Base-by-base conservation (phyloP, 768 basidiomycete species). In the Naganishia onofrii region DNA sequence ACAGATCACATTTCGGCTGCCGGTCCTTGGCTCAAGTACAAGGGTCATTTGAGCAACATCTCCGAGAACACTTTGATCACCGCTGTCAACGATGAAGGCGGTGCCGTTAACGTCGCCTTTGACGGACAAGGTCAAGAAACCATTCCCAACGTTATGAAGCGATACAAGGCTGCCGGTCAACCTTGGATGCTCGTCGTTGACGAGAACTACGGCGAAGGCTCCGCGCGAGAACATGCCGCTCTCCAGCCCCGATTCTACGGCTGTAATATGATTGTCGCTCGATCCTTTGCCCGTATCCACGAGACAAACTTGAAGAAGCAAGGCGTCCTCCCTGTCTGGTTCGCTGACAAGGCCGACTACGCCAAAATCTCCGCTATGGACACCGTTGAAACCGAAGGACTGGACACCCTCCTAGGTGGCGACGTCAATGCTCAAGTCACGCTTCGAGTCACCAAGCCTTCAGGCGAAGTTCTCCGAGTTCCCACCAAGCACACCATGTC, bases 261-360 rank as follows among this genome's bases (percentile, higher is more conserved):
- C 21, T 93, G 92, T 76, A 86, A 85, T 6, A 83, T 93, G 84
- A 93, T 97, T 74, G 80, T 96, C 68, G 93, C 93, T 0, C 85
- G 93, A 26, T 97, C 93, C 1, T 97, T 99, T 76, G 96, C 96
- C 73, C 89, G 96, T 63, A 99, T 99, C 63, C 96, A 99, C 79
- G 96, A 98, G 83, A 95, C 94, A 7, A 97, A 97, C 81, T 82
- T 97, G 69, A 96, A 96, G 91, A 99, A 99, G 87, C 96, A 99
- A 87, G 96, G 96, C 38, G 84, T 99, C 60, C 85, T 99, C 23
- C 96, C 96, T 17, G 84, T 98, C n/a, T 96, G 93, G 89, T 92
- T 98, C 77, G 86, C 83, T 8, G 86, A 96, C 80, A 91, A 91
- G 80, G 81, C 83, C 9, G 93, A 97, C 82, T 98, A 99, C 81